A percentile compares a stretch with the other conserved stretches of the same genome.
Evolutionary conservation across 2,329 filamentous ascomycete genomes (phyloP).

Genomic region (Nothopassalora personata): DNA sequence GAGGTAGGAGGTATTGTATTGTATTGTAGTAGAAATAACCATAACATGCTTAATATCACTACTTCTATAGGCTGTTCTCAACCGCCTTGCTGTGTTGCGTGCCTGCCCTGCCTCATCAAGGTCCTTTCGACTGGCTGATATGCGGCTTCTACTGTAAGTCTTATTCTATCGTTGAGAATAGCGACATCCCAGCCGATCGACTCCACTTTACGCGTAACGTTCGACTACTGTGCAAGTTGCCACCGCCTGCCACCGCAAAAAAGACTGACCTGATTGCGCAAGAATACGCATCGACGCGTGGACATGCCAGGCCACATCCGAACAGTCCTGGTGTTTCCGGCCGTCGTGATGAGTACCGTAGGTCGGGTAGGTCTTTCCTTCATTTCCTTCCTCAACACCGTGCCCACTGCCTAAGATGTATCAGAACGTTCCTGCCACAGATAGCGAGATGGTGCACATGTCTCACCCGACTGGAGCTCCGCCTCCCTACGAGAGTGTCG

Average conservation of each 20-base stretch:
- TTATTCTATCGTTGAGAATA: too few relatives aligned
- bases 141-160: too few relatives aligned
- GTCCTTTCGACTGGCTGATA: not conserved
- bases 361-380: not conserved
- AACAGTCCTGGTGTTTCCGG: not conserved
- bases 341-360: too few relatives aligned
- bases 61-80: too few relatives aligned
- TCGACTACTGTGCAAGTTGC: not conserved
- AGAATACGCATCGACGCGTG: constrained; percentile 3
- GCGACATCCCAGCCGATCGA: not conserved
- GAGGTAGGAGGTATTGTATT: too few relatives aligned
- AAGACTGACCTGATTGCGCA: not conserved
- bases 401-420: not conserved
- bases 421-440: not conserved
- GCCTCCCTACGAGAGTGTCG: constrained; percentile 13
- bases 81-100: too few relatives aligned
- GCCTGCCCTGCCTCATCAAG: not conserved
- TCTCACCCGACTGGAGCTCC: constrained; percentile 4
- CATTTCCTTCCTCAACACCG: not conserved
- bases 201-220: constrained; percentile 31
- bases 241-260: not conserved
- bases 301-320: not conserved
- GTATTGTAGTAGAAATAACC: too few relatives aligned
- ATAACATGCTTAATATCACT: too few relatives aligned
- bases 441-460: not conserved